Base-by-base conservation (phyloP, 2,329 filamentous ascomycete species). In the Colletotrichum simmondsii region DNA sequence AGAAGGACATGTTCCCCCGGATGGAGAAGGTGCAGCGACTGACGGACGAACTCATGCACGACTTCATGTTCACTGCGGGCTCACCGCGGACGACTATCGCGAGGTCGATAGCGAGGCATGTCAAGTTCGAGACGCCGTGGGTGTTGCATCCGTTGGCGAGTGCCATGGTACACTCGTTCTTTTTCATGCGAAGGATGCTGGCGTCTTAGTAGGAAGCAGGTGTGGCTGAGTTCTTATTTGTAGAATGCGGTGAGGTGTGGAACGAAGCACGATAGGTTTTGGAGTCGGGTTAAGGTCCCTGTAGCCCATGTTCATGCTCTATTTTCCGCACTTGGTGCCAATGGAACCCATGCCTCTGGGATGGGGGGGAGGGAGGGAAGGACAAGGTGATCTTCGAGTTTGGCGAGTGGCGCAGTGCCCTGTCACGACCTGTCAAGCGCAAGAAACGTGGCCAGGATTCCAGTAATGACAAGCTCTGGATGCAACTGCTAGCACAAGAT, bases 51-150 rank as follows among this genome's bases (percentile, higher is more conserved):
- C 77, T 87, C 52, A 84, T 85, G 76, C 79, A 81, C 35, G 80
- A 84, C 52, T 87, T 85, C 84, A 83, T 89, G 75, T 86, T 87
- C 71, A 87, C 84, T 0, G 80, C 83, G 4, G 85, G 83, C 2
- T 83, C 84, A 11, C 87, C 87, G 22, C 78, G 83, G 57, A 78
- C 80, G 4, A 79, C 83, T 19, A 85, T 89, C 65, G 82, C 85
- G 28, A 80, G 75, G 30, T 75, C 77, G 26, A 75, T 81, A 68
- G 78, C 78, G 56, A 75, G 80, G 49, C 80, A 83, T 54, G 77
- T 80, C 28, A 80, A 76, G 65, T 78, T 80, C 52, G 75, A 77
- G 59, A 75, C 80, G 61, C 80, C 81, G 42, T 76, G 72, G 75
- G 62, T 77, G 30, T 62, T 83, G 46, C 79, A 81, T 46, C 81